These are phyloP conservation scores for Keithomyces neogunnii DNA, from an alignment of 2,329 filamentous ascomycete species.

Conservation along the genomic window DNA sequence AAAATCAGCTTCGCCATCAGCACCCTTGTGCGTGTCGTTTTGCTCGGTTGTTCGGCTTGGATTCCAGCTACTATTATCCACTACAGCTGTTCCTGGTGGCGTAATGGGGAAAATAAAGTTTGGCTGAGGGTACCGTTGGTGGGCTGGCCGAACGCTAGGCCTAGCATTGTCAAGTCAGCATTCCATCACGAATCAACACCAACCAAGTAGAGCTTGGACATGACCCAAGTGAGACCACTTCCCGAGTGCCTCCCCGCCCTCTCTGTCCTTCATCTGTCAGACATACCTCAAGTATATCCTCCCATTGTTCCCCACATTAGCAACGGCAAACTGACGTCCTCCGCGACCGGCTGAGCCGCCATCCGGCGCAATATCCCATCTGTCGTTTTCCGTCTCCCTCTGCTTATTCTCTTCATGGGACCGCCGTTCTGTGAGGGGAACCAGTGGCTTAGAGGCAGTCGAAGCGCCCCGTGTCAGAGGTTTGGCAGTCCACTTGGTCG, in stretches of 20 bases:
- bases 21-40: conserved; percentile 11
- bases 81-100: conserved; percentile 40
- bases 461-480: conserved; percentile 10
- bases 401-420: conserved; percentile 31
- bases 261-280: neutral
- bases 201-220: neutral
- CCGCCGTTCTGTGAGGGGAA: conserved; percentile 38
- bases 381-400: conserved; percentile 44
- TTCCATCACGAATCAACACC: conserved; percentile 2
- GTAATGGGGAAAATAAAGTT: conserved; percentile 52
- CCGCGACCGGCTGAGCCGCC: conserved; percentile 52
- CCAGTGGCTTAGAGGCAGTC: conserved; percentile 26
- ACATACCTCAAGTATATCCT: conserved; percentile 72
- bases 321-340: conserved; percentile 68
- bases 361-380: conserved; percentile 50
- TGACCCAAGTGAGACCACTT: neutral
- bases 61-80: conserved; percentile 39
- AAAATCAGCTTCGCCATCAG: neutral
- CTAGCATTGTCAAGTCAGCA: conserved; percentile 27
- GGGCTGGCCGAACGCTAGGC: conserved; percentile 51
- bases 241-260: neutral
- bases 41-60: conserved; percentile 23
- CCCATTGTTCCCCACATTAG: conserved; percentile 76
- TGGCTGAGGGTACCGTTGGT: conserved; percentile 54
- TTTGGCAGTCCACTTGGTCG: conserved; percentile 6